These are phyloP conservation scores for Ziziphus jujuba DNA, from an alignment of 306 rosid genomes.

Conservation along the genomic window DNA sequence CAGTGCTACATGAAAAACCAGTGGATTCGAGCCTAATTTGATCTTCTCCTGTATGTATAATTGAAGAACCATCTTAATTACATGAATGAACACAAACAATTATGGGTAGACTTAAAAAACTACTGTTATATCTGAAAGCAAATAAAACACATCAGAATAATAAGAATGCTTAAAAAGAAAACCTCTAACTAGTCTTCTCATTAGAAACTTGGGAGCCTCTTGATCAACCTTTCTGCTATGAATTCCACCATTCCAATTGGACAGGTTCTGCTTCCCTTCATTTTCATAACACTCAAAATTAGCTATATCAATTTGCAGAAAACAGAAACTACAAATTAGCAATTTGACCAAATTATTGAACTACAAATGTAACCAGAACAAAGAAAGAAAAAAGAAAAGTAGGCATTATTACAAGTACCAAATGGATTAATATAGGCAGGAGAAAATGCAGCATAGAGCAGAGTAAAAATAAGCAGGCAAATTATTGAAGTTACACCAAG, in stretches of 20 bases:
- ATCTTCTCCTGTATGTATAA: conserved; percentile 23
- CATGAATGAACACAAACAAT: no score
- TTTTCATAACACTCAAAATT: background rate
- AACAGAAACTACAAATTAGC: background rate
- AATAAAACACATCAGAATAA: background rate
- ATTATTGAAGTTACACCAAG: no score
- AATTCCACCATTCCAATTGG: background rate
- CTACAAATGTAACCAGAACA: background rate
- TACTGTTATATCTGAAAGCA: background rate
- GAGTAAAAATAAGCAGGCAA: conserved; percentile 9
- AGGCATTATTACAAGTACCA: background rate
- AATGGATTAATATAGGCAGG: conserved; percentile 7
- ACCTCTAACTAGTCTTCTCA: conserved; percentile 40
- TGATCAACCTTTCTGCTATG: conserved; percentile 3
- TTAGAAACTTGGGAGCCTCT: conserved; percentile 14
- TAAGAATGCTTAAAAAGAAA: background rate
- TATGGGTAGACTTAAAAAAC: no score
- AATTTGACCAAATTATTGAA: background rate
- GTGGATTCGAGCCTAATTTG: conserved; percentile 19
- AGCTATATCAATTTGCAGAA: background rate
- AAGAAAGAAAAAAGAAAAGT: no score
- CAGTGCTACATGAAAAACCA: conserved; percentile 35
- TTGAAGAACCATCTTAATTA: no score
- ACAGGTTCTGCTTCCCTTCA: conserved; percentile 23
- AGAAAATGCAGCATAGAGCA: conserved; percentile 19